These are phyloP conservation scores for Rhytidiadelphus loreus DNA, from an alignment of 225 moss, liverwort and hornwort species.

Conservation along the genomic window DNA sequence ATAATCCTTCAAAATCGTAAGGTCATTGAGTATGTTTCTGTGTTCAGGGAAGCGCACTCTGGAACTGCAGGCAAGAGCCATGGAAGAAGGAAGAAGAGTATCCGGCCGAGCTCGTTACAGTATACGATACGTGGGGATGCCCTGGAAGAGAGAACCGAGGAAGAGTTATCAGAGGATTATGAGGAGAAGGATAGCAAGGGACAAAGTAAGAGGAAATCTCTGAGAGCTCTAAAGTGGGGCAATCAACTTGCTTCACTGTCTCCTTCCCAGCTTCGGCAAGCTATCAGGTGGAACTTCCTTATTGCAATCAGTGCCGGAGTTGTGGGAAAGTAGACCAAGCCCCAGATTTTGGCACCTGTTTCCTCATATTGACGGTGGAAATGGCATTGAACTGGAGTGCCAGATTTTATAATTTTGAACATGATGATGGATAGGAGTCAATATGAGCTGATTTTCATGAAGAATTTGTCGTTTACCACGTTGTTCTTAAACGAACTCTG, in stretches of 20 bases:
- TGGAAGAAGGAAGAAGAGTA: slow-evolving; percentile 43
- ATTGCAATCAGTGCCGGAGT: not conserved
- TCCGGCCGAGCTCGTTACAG: slow-evolving; percentile 22
- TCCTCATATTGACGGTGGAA: not conserved
- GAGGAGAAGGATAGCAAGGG: slow-evolving; percentile 64
- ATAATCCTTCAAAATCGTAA: not conserved
- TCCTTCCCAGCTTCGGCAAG: slow-evolving; percentile 69
- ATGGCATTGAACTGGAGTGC: not conserved
- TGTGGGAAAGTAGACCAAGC: not conserved
- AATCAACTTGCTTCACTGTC: slow-evolving; percentile 52
- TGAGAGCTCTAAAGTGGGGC: slow-evolving; percentile 64
- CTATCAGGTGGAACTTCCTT: slow-evolving; percentile 38
- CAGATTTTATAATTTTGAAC: not conserved
- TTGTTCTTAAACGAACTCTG: not conserved
- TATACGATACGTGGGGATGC: slow-evolving; percentile 32
- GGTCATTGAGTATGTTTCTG: not conserved
- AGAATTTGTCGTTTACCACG: not conserved
- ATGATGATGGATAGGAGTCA: not conserved
- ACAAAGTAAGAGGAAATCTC: slow-evolving; percentile 66
- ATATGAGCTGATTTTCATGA: not conserved
- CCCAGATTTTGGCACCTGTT: not conserved
- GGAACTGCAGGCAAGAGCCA: slow-evolving; percentile 58
- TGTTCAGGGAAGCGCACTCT: slow-evolving; percentile 40
- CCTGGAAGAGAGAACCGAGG: slow-evolving; percentile 17
- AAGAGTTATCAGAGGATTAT: slow-evolving; percentile 3